Base-by-base conservation (phyloP, 306 rosid genomes). In the Prosopis cineraria region DNA sequence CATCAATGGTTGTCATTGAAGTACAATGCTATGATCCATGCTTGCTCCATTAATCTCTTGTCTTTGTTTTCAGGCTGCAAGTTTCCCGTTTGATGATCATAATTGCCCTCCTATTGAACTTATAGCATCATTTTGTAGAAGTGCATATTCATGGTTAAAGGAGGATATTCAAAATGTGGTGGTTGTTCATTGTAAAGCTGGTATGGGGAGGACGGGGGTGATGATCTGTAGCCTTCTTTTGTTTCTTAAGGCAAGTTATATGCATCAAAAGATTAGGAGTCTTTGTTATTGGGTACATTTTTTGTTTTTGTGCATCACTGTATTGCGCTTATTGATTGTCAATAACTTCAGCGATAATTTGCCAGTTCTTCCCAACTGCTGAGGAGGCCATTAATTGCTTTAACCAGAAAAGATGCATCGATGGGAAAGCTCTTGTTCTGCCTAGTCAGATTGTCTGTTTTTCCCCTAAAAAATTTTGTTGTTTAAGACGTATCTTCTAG, bases 161-260 rank as follows among this genome's bases (percentile, higher is more conserved):
- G 97, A 89, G 84, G 98, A 93, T 75, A 92, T 92, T 72, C 93
- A 92, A 83, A 92, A 95, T 80, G 98, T 92, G 44, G 97, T 95
- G 56, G 98, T 91, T 72, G 91, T 92, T 81, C 98, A 95, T 86
- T 95, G 98, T 87, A 92, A 95, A 88, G 98, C 98, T 83, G 98
- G 98, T 70, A 84, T 95, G 96, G 98, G 89, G 62, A 92, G 98
- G 85, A 95, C 98, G 37, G 98, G 98, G 77, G 72, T 95, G 88
- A 91, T 95, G 98, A 87, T 95, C 40, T 95, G 96, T 77, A 84
- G 98, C 76, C 98, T 95, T 84, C 98, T 95, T 81, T 80, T 95
- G 76, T 89, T 76, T 86, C 93, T 95, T 14, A 91, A 95, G 97
- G 98, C 88, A 53, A 85, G 84, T 70, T 65, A 52, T 79, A 45